Conservation (phyloP, 495 filamentous ascomycete species). For the Aspergillus steynii region DNA sequence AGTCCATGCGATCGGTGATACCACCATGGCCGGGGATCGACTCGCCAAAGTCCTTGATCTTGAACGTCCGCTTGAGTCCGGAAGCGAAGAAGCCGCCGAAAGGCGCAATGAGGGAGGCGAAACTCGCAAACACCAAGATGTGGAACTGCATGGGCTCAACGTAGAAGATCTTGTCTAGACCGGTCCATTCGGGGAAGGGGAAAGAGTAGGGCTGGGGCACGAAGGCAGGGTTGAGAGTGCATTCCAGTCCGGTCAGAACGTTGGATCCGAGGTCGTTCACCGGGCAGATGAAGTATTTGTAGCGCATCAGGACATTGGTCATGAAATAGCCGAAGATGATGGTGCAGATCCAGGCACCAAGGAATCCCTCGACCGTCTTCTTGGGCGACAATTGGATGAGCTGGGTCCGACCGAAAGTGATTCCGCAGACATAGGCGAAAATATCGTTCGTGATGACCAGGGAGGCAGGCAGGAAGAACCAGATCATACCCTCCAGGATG, state of each 20-base stretch:
- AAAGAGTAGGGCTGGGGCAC: conserved; percentile 74
- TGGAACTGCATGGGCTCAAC: conserved; percentile 94
- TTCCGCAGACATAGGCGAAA: conserved; percentile 96
- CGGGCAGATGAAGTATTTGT: conserved; percentile 98
- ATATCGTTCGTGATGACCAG: conserved; percentile 99
- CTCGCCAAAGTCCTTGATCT: conserved; percentile 99
- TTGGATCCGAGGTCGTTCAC: conserved; percentile 96
- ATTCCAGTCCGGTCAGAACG: conserved; percentile 85
- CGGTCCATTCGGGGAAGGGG: conserved; percentile 77
- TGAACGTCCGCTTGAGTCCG: conserved; percentile 97
- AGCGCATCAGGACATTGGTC: conserved; percentile 85
- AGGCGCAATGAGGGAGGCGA: conserved; percentile 94
- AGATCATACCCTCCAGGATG: conserved; percentile 99
- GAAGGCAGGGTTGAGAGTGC: conserved; percentile 92
- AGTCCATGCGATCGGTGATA: conserved; percentile 99
- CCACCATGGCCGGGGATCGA: conserved; percentile 97
- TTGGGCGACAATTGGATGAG: conserved; percentile 98
- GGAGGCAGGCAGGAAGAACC: conserved; percentile 97
- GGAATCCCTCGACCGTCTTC: conserved; percentile 98
- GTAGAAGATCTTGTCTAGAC: conserved; percentile 59
- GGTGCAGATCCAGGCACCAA: conserved; percentile 96
- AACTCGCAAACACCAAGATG: conserved; percentile 84
- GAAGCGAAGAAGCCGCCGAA: conserved; percentile 99
- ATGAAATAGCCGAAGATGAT: conserved; percentile 80
- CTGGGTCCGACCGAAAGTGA: conserved; percentile 94